Conservation (phyloP, 139 green algal species). For the Pycnococcus provasolii region DNA sequence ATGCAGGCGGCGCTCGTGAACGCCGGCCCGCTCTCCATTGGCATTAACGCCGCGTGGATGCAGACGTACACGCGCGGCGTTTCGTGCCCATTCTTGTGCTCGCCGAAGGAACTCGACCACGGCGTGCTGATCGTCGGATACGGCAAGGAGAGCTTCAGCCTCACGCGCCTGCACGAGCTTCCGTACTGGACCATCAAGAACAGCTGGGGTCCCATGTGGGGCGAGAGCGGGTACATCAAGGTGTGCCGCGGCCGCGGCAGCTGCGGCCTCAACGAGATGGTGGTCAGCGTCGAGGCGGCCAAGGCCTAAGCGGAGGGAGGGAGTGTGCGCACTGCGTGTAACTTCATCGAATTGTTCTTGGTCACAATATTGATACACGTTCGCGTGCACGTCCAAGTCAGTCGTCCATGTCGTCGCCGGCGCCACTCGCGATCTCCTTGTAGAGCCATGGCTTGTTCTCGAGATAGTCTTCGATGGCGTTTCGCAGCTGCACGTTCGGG, state of each 20-base stretch:
- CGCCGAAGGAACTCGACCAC: constrained; percentile 52
- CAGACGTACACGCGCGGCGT: constrained; percentile 41
- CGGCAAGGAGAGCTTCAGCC: constrained; percentile 34
- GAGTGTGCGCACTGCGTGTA: no score
- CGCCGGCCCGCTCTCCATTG: constrained; percentile 45
- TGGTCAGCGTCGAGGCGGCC: constrained; percentile 8
- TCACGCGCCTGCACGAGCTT: constrained; percentile 24
- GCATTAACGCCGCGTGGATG: constrained; percentile 48
- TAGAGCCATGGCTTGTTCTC: no score
- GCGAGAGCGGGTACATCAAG: constrained; percentile 36
- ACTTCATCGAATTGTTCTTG: no score
- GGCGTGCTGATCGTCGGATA: constrained; percentile 64
- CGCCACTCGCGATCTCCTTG: no score
- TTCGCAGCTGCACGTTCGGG: no score
- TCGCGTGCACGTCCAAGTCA: no score
- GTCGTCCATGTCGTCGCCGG: no score
- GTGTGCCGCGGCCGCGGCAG: constrained; percentile 29
- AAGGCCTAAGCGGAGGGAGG: no score
- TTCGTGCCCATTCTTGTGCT: constrained; percentile 41
- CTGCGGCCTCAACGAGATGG: constrained; percentile 40
- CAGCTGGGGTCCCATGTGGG: constrained; percentile 35
- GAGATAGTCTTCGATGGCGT: no score
- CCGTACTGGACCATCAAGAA: constrained; percentile 50
- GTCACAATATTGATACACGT: no score
- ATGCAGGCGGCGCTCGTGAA: constrained; percentile 50